phyloP scores from a whole-genome alignment of 2,329 filamentous ascomycete genomes.

The Didymella keratinophila region DNA sequence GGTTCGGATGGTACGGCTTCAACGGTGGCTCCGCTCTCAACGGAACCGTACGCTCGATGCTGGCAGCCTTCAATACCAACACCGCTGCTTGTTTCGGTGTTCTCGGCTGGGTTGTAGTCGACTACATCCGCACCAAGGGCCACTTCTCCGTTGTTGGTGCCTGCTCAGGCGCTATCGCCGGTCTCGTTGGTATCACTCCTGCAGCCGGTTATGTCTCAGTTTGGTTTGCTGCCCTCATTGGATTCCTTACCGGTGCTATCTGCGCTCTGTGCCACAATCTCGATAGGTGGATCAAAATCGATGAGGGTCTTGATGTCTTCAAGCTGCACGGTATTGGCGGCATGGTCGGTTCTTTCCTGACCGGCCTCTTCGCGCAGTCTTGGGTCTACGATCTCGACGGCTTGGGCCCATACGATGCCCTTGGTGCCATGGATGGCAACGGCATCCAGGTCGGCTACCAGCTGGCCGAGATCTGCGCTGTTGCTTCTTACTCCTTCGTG shows the following conservation, averaged over 20 bases:
- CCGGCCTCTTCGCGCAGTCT: conserved; percentile 63
- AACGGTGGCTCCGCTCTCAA: conserved; percentile 62
- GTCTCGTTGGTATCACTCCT: conserved; percentile 67
- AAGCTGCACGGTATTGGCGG: conserved; percentile 66
- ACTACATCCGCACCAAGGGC: conserved; percentile 60
- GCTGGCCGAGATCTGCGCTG: conserved; percentile 63
- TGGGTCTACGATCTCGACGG: conserved; percentile 61
- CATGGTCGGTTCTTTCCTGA: conserved; percentile 65
- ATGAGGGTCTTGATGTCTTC: conserved; percentile 68
- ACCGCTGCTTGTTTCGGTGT: conserved; percentile 62
- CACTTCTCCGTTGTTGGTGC: conserved; percentile 65
- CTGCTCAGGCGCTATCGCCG: conserved; percentile 66
- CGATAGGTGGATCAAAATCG: conserved; percentile 63
- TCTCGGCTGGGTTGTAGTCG: conserved; percentile 63
- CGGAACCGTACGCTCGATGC: conserved; percentile 61
- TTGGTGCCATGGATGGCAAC: conserved; percentile 63
- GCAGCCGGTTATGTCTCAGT: conserved; percentile 62
- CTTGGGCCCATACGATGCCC: conserved; percentile 50
- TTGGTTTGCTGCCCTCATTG: conserved; percentile 64
- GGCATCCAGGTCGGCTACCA: conserved; percentile 64
- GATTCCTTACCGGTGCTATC: conserved; percentile 62
- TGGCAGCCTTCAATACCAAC: conserved; percentile 66
- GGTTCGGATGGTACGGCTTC: conserved; percentile 70
- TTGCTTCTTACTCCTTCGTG: conserved; percentile 62
- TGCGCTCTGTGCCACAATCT: conserved; percentile 60